Evolutionary conservation across 805 yeast species (phyloP).

Genomic region (Teunomyces kruisii): DNA sequence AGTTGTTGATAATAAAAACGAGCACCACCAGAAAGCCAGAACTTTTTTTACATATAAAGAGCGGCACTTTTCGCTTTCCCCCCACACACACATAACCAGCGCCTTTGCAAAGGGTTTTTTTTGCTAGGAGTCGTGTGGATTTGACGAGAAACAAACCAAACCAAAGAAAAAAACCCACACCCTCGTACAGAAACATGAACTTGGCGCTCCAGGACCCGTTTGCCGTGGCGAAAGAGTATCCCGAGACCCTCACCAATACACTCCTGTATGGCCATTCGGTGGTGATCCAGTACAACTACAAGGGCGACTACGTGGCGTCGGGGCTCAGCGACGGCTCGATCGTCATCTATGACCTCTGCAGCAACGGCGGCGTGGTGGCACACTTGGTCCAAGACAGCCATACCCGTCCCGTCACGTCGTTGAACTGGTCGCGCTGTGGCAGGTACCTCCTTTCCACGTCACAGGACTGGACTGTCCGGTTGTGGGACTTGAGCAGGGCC

Average conservation of each 20-base stretch:
- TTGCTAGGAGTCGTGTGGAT: background rate
- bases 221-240: slow-evolving; percentile 87
- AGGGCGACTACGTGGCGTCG: slow-evolving; percentile 84
- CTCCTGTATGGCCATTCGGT: slow-evolving; percentile 66
- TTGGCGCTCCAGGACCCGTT: slow-evolving; percentile 85
- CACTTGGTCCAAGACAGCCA: slow-evolving; percentile 51
- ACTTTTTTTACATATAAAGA: background rate
- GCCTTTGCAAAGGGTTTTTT: too few relatives aligned
- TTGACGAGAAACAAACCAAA: background rate
- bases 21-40: background rate
- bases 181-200: slow-evolving; percentile 73
- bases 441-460: slow-evolving; percentile 66
- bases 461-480: slow-evolving; percentile 76
- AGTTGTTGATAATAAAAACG: too few relatives aligned
- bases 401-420: slow-evolving; percentile 66
- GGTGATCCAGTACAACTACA: slow-evolving; percentile 62
- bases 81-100: too few relatives aligned
- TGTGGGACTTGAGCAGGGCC: slow-evolving; percentile 68
- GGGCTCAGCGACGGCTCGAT: slow-evolving; percentile 76
- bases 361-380: slow-evolving; percentile 54
- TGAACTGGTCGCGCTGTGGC: slow-evolving; percentile 76
- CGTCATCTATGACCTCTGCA: slow-evolving; percentile 71
- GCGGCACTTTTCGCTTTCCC: too few relatives aligned
- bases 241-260: slow-evolving; percentile 76
- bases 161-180: too few relatives aligned